phyloP scores from a whole-genome alignment of 768 basidiomycete genomes.

The Macrolepiota dolichaula region DNA sequence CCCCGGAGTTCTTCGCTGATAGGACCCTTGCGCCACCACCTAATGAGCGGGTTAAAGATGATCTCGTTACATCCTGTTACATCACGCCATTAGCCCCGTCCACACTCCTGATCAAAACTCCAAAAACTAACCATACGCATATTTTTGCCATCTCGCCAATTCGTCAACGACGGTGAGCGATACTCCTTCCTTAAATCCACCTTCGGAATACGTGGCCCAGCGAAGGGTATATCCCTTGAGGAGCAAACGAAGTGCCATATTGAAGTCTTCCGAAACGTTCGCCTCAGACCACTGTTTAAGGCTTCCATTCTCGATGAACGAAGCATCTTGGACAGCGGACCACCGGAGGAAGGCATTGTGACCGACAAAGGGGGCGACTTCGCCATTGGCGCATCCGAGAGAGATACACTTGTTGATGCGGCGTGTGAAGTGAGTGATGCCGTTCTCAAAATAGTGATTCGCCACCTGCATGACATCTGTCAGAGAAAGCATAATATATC shows the following conservation, averaged over 20 bases:
- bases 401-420: slow-evolving; percentile 83
- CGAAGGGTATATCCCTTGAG: slow-evolving; percentile 70
- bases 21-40: slow-evolving; percentile 76
- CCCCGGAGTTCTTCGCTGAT: slow-evolving; percentile 71
- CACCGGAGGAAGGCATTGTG: slow-evolving; percentile 88
- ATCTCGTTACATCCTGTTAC: slow-evolving; percentile 63
- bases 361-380: slow-evolving; percentile 81
- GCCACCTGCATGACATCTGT: slow-evolving; percentile 86
- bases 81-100: slow-evolving; percentile 10
- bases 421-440: slow-evolving; percentile 86
- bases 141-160: slow-evolving; percentile 87
- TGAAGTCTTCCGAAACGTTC: slow-evolving; percentile 82
- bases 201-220: slow-evolving; percentile 82
- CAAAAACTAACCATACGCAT: slow-evolving; percentile 41
- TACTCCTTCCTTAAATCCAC: slow-evolving; percentile 89
- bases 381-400: slow-evolving; percentile 75
- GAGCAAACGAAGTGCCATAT: slow-evolving; percentile 68
- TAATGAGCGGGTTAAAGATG: slow-evolving; percentile 78
- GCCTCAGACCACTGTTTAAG: slow-evolving; percentile 73
- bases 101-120: neutral
- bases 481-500: neutral
- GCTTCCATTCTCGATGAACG: slow-evolving; percentile 63
- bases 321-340: slow-evolving; percentile 84
- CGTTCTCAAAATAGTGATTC: slow-evolving; percentile 87
- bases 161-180: slow-evolving; percentile 86